These are phyloP conservation scores for Ceratobasidium sp. DNA, from an alignment of 1,284 basidiomycete genomes.

Conservation along the genomic window DNA sequence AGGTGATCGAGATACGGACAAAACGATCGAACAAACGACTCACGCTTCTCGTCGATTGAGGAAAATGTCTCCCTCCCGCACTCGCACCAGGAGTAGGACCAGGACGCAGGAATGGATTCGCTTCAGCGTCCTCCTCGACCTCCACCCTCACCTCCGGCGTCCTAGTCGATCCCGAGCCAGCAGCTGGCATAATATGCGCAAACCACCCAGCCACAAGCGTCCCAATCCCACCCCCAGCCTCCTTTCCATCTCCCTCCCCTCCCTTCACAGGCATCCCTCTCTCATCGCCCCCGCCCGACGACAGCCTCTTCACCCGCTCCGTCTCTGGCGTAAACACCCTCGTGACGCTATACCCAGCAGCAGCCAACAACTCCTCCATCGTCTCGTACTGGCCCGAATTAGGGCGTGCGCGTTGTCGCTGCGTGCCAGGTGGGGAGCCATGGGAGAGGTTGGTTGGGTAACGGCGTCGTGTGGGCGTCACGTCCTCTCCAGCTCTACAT, in stretches of 20 bases:
- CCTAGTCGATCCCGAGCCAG: constrained; percentile 5
- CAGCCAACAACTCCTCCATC: constrained; percentile 81
- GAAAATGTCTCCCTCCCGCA: not conserved
- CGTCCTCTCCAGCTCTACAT: not conserved
- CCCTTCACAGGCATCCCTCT: no score
- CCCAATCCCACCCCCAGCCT: constrained; percentile 48
- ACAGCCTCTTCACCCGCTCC: constrained; percentile 60
- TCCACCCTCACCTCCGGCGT: not conserved
- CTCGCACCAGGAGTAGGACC: not conserved
- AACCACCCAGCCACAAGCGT: constrained; percentile 10
- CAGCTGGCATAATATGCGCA: constrained; percentile 12
- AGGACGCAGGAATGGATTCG: constrained; percentile 13
- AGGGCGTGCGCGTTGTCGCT: constrained; percentile 56
- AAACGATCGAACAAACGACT: not conserved
- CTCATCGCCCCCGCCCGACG: constrained; percentile 14
- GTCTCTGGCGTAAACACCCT: constrained; percentile 85
- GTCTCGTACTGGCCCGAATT: constrained; percentile 82
- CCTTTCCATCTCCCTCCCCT: constrained; percentile 45
- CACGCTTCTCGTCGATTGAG: constrained; percentile 21
- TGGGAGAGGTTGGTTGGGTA: constrained; percentile 28
- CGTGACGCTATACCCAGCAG: constrained; percentile 90
- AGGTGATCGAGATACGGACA: not conserved
- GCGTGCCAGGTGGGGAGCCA: constrained; percentile 57
- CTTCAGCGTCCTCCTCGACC: not conserved
- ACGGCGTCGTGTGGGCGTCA: not conserved